A percentile compares a stretch with the other conserved stretches of the same genome.
phyloP scores from a whole-genome alignment of 2,329 filamentous ascomycete genomes.

The Amauroascus verrucosus region DNA sequence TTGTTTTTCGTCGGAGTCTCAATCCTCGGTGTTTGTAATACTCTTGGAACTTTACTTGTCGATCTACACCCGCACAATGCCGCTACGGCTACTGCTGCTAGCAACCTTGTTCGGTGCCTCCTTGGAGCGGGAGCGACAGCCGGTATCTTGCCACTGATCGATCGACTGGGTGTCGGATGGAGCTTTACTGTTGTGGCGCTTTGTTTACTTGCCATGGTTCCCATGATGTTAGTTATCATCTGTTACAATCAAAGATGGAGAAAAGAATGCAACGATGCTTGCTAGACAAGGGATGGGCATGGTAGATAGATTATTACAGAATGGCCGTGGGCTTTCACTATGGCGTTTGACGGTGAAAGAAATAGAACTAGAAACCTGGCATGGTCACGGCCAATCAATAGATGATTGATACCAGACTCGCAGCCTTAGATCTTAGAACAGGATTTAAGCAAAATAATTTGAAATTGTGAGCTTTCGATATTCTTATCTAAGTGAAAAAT shows the following conservation, averaged over 20 bases:
- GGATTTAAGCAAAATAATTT: neutral
- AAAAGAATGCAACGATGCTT: slow-evolving; percentile 16
- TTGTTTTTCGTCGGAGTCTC: too few species aligned
- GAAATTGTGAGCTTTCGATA: neutral
- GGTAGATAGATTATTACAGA: neutral
- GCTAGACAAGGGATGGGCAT: slow-evolving; percentile 4
- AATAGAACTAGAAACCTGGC: neutral
- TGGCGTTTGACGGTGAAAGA: neutral
- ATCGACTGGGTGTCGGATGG: slow-evolving; percentile 34
- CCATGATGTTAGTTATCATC: slow-evolving; percentile 24
- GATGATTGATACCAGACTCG: neutral
- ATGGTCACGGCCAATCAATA: neutral
- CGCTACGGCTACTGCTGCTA: too few species aligned
- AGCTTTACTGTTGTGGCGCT: slow-evolving; percentile 33
- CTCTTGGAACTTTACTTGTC: too few species aligned
- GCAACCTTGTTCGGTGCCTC: too few species aligned
- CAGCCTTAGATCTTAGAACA: too few species aligned
- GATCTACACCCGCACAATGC: too few species aligned
- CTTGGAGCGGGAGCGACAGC: slow-evolving; percentile 44
- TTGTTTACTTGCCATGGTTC: slow-evolving; percentile 28
- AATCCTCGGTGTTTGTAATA: too few species aligned
- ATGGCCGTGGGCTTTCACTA: neutral
- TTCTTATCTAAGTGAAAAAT: slow-evolving; percentile 45
- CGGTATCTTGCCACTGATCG: slow-evolving; percentile 31
- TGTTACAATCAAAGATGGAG: slow-evolving; percentile 24